These are phyloP conservation scores for Fusarium citri DNA, from an alignment of 2,329 filamentous ascomycete genomes.

Conservation along the genomic window DNA sequence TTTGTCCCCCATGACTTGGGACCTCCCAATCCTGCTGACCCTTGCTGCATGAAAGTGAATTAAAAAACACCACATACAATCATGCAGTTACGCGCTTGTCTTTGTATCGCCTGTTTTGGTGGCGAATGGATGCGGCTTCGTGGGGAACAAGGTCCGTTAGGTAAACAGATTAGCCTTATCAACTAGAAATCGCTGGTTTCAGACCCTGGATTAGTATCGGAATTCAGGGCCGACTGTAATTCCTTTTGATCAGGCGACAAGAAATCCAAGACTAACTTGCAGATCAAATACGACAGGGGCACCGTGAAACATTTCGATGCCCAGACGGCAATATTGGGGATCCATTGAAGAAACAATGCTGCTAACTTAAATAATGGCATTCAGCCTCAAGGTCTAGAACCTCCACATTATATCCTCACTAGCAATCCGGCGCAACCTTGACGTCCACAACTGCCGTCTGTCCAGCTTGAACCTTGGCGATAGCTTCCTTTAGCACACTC, in stretches of 20 bases:
- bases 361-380: neutral
- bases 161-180: neutral
- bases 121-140: neutral
- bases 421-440: slow-evolving; percentile 62
- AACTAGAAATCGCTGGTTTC: slow-evolving; percentile 3
- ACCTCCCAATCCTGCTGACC: slow-evolving; percentile 20
- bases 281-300: slow-evolving; percentile 12
- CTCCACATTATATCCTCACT: slow-evolving; percentile 17
- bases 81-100: slow-evolving; percentile 5
- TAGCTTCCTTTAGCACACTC: slow-evolving; percentile 60
- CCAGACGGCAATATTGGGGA: neutral
- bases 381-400: slow-evolving; percentile 6
- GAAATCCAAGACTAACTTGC: too few relatives aligned
- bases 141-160: neutral
- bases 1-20: neutral
- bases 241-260: neutral
- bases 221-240: neutral
- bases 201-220: slow-evolving; percentile 4
- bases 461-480: slow-evolving; percentile 62
- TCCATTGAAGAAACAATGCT: neutral
- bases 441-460: slow-evolving; percentile 65
- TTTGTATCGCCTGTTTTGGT: neutral
- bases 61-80: slow-evolving; percentile 6
- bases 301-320: neutral
- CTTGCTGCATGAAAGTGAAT: slow-evolving; percentile 11